Conservation (phyloP, 192 early-diverging fungal genomes). For the Podila epicladia region DNA sequence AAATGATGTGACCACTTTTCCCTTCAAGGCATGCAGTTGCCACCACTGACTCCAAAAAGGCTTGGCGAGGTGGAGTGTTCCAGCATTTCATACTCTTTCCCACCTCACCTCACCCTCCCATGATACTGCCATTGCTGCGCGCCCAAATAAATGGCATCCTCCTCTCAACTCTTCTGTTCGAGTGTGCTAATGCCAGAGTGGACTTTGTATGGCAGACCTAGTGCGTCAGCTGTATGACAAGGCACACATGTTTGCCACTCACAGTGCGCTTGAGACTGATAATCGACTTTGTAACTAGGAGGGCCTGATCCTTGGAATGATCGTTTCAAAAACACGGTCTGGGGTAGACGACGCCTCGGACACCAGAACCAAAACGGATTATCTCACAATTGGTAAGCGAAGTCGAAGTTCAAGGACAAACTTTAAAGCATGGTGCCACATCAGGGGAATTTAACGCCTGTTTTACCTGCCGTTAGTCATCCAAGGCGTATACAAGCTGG, state of each 20-base stretch:
- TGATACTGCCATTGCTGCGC: conserved; percentile 16
- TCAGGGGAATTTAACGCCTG: background rate
- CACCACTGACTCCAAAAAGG: too few relatives aligned
- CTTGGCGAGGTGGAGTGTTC: too few relatives aligned
- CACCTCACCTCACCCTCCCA: background rate
- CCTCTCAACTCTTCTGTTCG: conserved; percentile 41
- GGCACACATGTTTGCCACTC: too few relatives aligned
- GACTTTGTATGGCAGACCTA: conserved; percentile 19
- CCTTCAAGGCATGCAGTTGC: too few relatives aligned
- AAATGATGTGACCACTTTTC: too few relatives aligned
- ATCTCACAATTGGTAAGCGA: conserved; percentile 29
- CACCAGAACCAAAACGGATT: conserved; percentile 21
- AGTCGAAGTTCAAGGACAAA: background rate
- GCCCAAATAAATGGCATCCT: conserved; percentile 43
- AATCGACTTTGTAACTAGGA: conserved; percentile 12
- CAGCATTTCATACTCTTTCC: too few relatives aligned
- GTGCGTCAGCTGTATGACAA: background rate
- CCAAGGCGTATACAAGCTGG: conserved; percentile 42
- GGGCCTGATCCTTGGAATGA: conserved; percentile 31
- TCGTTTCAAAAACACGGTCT: conserved; percentile 32
- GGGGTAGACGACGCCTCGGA: conserved; percentile 43
- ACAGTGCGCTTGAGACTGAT: too few relatives aligned
- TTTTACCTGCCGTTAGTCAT: conserved; percentile 12
- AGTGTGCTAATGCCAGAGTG: conserved; percentile 44
- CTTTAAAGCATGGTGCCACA: background rate